These are phyloP conservation scores for Metschnikowia rubicola DNA, from an alignment of 805 yeast species.

Conservation along the genomic window DNA sequence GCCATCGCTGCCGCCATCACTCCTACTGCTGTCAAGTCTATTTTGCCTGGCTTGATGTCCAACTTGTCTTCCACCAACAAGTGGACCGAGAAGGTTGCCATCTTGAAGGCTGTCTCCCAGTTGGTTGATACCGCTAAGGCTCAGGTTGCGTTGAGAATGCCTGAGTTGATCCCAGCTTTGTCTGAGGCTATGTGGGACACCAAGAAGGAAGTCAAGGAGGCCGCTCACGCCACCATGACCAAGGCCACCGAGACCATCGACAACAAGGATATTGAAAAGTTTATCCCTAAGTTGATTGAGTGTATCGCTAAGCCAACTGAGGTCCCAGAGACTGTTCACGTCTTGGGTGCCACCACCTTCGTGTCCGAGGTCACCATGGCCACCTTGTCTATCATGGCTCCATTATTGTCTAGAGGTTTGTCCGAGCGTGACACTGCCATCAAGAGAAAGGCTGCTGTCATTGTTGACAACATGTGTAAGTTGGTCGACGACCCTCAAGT, in stretches of 20 bases:
- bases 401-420: conserved; percentile 97
- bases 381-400: conserved; percentile 98
- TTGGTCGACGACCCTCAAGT: conserved; percentile 99
- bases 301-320: conserved; percentile 96
- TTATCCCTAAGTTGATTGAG: conserved; percentile 94
- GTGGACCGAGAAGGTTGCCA: conserved; percentile 97
- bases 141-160: conserved; percentile 98
- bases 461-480: conserved; percentile 99
- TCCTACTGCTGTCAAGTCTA: conserved; percentile 88
- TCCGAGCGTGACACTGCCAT: conserved; percentile 99
- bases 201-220: conserved; percentile 94
- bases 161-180: conserved; percentile 96
- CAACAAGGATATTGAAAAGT: conserved; percentile 99
- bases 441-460: conserved; percentile 99
- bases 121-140: conserved; percentile 92
- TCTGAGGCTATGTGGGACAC: conserved; percentile 99
- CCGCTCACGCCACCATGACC: conserved; percentile 93
- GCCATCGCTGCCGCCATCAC: conserved; percentile 80
- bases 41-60: conserved; percentile 75
- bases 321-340: conserved; percentile 98
- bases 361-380: conserved; percentile 99
- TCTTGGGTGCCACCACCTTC: conserved; percentile 98
- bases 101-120: conserved; percentile 78
- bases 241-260: conserved; percentile 96
- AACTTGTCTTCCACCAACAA: conserved; percentile 73